These are phyloP conservation scores for Orbilia brochopaga DNA, from an alignment of 2,329 filamentous ascomycete genomes.

Conservation along the genomic window DNA sequence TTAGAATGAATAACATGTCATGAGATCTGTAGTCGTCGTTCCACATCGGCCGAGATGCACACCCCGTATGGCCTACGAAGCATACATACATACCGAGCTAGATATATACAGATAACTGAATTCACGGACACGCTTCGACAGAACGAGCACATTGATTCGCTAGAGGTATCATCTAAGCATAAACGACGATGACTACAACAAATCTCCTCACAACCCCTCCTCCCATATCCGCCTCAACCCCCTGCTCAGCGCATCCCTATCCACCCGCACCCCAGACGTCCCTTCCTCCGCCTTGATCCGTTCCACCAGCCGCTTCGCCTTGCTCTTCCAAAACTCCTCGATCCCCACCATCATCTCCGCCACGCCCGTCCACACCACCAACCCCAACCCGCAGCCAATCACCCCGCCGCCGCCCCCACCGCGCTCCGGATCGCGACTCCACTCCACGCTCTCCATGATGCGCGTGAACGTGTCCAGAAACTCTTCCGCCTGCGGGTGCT, in stretches of 20 bases:
- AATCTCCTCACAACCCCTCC: slow-evolving; percentile 7
- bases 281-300: slow-evolving; percentile 41
- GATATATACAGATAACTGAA: too few species aligned
- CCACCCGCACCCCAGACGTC: slow-evolving; percentile 26
- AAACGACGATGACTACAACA: neutral
- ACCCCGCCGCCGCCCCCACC: slow-evolving; percentile 34
- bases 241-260: slow-evolving; percentile 32
- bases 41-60: too few species aligned
- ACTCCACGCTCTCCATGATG: slow-evolving; percentile 45
- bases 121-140: too few species aligned
- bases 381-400: slow-evolving; percentile 31
- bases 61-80: too few species aligned
- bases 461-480: slow-evolving; percentile 44
- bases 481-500: slow-evolving; percentile 40
- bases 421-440: slow-evolving; percentile 27
- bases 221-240: slow-evolving; percentile 37
- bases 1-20: too few species aligned
- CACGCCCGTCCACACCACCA: slow-evolving; percentile 44
- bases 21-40: too few species aligned
- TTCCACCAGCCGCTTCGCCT: slow-evolving; percentile 41
- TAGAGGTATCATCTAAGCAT: neutral
- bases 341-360: slow-evolving; percentile 48
- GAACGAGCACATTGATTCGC: too few species aligned
- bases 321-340: slow-evolving; percentile 46
- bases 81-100: too few species aligned